These are phyloP conservation scores for Fraxinus velutina DNA, from an alignment of 305 asterid genomes.

Conservation along the genomic window DNA sequence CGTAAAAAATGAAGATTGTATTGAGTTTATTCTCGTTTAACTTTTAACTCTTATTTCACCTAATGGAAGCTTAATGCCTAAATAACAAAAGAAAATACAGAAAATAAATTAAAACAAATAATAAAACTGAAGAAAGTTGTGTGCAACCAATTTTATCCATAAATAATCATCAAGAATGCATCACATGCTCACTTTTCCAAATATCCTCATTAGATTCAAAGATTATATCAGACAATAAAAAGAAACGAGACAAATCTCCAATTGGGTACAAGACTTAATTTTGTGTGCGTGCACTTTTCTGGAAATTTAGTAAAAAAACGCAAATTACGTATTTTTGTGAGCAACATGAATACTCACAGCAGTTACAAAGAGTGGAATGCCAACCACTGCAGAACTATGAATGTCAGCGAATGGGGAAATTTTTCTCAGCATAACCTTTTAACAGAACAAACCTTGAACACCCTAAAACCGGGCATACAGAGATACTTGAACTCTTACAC, in stretches of 20 bases:
- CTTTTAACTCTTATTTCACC: neutral
- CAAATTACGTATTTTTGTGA: neutral
- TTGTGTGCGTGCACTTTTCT: neutral
- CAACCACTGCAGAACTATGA: neutral
- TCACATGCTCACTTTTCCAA: neutral
- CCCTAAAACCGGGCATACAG: neutral
- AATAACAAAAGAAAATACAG: neutral
- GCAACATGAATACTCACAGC: neutral
- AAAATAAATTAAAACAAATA: neutral
- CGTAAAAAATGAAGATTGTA: neutral
- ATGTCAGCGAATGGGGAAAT: neutral
- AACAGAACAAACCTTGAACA: neutral
- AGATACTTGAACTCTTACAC: neutral
- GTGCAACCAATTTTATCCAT: neutral
- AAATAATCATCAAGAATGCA: neutral
- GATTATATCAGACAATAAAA: neutral
- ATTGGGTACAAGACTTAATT: neutral
- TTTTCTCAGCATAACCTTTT: neutral
- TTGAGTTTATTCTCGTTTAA: neutral
- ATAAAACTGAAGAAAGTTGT: neutral
- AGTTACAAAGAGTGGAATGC: neutral
- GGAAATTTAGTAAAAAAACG: neutral
- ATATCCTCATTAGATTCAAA: neutral
- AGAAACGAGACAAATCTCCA: neutral
- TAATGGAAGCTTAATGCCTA: neutral